phyloP scores from a whole-genome alignment of 805 yeast species.

The Spathaspora hagerdaliae region DNA sequence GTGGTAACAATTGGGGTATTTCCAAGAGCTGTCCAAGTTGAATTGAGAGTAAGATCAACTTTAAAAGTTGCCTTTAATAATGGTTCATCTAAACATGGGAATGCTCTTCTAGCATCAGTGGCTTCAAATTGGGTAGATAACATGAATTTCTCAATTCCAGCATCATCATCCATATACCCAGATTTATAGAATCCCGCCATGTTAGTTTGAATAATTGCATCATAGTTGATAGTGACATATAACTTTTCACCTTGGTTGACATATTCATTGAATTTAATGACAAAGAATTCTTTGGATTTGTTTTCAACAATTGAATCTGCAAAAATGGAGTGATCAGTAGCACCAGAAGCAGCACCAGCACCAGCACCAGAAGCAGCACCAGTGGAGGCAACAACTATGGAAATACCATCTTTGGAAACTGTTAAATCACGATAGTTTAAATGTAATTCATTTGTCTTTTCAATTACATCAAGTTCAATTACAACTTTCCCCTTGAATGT shows the following conservation, averaged over 20 bases:
- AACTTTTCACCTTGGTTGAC: slow-evolving; percentile 17
- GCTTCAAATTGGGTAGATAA: slow-evolving; percentile 57
- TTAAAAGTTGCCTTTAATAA: slow-evolving; percentile 52
- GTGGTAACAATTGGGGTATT: slow-evolving; percentile 40
- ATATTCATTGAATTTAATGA: slow-evolving; percentile 49
- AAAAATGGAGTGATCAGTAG: not conserved
- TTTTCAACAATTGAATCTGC: slow-evolving; percentile 19
- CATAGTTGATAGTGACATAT: slow-evolving; percentile 29
- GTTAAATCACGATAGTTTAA: slow-evolving; percentile 46
- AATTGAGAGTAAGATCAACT: slow-evolving; percentile 34
- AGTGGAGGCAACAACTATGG: slow-evolving; percentile 19
- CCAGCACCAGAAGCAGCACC: slow-evolving; percentile 5
- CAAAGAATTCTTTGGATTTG: slow-evolving; percentile 57
- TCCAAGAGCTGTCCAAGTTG: slow-evolving; percentile 36
- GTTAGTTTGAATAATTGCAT: slow-evolving; percentile 47
- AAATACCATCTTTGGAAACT: slow-evolving; percentile 16
- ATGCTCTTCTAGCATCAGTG: slow-evolving; percentile 55
- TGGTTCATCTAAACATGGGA: slow-evolving; percentile 59
- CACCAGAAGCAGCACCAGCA: not conserved
- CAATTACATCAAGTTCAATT: slow-evolving; percentile 44
- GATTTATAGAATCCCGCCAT: slow-evolving; percentile 58
- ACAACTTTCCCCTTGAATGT: slow-evolving; percentile 45
- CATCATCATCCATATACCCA: slow-evolving; percentile 31
- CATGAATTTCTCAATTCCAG: slow-evolving; percentile 34
- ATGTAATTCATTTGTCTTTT: slow-evolving; percentile 40